Percentiles rank a stretch among this genome's conserved stretches.
These are phyloP conservation scores for Boeremia exigua DNA, from an alignment of 2,329 filamentous ascomycete genomes.

Conservation along the genomic window DNA sequence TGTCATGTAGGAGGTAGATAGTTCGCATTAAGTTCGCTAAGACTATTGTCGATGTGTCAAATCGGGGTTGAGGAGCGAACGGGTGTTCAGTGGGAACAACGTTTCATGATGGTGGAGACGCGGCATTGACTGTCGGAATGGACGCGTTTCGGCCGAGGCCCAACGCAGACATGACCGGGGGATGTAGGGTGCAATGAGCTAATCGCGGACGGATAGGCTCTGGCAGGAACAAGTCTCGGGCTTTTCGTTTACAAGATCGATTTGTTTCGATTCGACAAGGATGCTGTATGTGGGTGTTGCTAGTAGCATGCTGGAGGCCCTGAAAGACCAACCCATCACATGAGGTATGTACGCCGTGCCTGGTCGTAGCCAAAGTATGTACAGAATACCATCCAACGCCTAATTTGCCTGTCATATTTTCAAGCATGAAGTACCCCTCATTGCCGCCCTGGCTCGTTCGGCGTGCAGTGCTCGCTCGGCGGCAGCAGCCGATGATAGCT, in stretches of 20 bases:
- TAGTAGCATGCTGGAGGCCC: conserved; percentile 9
- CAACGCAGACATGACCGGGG: not conserved
- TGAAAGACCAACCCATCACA: conserved; percentile 11
- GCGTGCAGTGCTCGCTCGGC: conserved; percentile 54
- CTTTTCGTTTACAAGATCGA: not conserved
- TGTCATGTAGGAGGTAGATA: conserved; percentile 21
- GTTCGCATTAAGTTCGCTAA: not conserved
- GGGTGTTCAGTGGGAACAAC: conserved; percentile 9
- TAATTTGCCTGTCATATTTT: not conserved
- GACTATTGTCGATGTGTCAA: conserved; percentile 13
- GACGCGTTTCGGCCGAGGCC: not conserved
- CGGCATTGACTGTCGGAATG: not conserved
- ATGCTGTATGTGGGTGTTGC: conserved; percentile 1
- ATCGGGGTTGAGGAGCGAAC: conserved; percentile 2
- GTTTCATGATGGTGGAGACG: conserved; percentile 8
- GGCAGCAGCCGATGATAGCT: conserved; percentile 54
- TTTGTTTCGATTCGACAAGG: not conserved
- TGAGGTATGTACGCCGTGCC: conserved; percentile 1
- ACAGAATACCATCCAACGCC: conserved; percentile 8
- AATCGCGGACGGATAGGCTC: not conserved
- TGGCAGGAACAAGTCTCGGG: not conserved
- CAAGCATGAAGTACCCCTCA: not conserved
- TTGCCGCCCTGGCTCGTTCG: conserved; percentile 47
- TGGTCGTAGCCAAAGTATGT: not conserved
- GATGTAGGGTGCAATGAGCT: not conserved